Conservation (phyloP, 2,329 filamentous ascomycete genomes). For the Apiospora hydei region DNA sequence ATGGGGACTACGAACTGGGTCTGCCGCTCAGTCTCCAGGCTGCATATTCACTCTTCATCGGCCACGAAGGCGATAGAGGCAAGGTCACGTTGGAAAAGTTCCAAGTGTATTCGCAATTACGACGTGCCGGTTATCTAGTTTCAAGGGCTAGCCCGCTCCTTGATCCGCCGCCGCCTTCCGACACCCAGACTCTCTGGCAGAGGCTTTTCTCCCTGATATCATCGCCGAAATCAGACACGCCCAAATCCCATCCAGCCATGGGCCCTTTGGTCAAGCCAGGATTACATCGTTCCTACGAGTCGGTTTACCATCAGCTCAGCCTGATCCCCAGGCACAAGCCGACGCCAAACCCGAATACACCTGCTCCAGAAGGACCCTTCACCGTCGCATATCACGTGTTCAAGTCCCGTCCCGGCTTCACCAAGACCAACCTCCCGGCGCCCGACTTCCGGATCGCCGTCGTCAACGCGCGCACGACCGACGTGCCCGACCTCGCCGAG, state of each 20-base stretch:
- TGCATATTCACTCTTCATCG: conserved; percentile 85
- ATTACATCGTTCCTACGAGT: conserved; percentile 70
- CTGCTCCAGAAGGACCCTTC: conserved; percentile 62
- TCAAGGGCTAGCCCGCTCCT: conserved; percentile 65
- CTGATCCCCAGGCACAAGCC: conserved; percentile 77
- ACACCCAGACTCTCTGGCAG: conserved; percentile 51
- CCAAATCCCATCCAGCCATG: conserved; percentile 42
- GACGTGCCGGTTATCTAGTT: conserved; percentile 82
- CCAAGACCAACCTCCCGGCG: conserved; percentile 77
- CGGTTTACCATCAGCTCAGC: conserved; percentile 79
- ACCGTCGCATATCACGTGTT: conserved; percentile 82
- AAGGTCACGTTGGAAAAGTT: conserved; percentile 79
- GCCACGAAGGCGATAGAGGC: conserved; percentile 67
- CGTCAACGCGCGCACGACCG: conserved; percentile 75
- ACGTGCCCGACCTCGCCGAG: conserved; percentile 76
- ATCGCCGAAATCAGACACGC: background rate
- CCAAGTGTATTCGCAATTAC: conserved; percentile 86
- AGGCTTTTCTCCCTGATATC: conserved; percentile 61
- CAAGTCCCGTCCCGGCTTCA: conserved; percentile 74
- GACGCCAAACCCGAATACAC: conserved; percentile 38
- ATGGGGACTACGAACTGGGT: conserved; percentile 65
- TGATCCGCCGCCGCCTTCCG: conserved; percentile 30
- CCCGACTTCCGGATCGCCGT: conserved; percentile 90
- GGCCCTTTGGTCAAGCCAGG: conserved; percentile 69
- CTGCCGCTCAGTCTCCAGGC: conserved; percentile 91